Base-by-base conservation (phyloP, 75 land plant species). In the Sequoia sempervirens region DNA sequence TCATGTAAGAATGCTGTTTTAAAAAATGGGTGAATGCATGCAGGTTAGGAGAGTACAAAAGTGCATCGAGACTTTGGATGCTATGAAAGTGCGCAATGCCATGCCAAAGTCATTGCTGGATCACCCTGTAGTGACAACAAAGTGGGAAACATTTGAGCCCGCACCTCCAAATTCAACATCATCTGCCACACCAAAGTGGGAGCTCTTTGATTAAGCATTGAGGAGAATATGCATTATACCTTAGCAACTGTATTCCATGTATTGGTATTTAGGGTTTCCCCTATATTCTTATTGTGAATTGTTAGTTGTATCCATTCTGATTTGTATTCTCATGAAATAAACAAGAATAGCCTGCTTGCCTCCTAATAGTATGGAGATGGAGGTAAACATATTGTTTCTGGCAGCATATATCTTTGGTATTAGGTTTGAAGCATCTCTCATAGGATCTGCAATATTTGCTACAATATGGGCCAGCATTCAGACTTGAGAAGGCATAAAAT, bases 91-190 rank as follows among this genome's bases (percentile, higher is more conserved):
- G 30, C 53, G 86, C 72, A 93, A 93, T 73, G 87, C 82, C 37
- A 91, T 53, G 82, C 37, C 87, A 78, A 85, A 89, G 87, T 83
- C 86, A 68, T 14, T 86, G 41, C 47, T 70, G 66, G 88, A 84
- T 68, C 68, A 72, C 75, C 83, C 89, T 32, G 89, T 92, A 4
- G 86, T 89, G 32, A 90, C 93, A 73, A 88, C 96, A 50, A 86
- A 93, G 66, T 95, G 96, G 96, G 96, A 93, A 82, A 95, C 90
- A 75, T 94, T 94, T 85, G 92, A 91, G 15, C 54, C 89, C 20
- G 83, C 82, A 11, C 68, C 89, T 36, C 88, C 85, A 1, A 43
- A 88, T 26, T 45, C 88, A 11, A 80, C 89, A 15, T 53, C 82
- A 50, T 81, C 82, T 20, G 38, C 81, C 30, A 80, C 7, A 12